A percentile compares a stretch with the other conserved stretches of the same genome.
Conservation (phyloP, 1,284 basidiomycete genomes). For the Moesziomyces aphidis region DNA sequence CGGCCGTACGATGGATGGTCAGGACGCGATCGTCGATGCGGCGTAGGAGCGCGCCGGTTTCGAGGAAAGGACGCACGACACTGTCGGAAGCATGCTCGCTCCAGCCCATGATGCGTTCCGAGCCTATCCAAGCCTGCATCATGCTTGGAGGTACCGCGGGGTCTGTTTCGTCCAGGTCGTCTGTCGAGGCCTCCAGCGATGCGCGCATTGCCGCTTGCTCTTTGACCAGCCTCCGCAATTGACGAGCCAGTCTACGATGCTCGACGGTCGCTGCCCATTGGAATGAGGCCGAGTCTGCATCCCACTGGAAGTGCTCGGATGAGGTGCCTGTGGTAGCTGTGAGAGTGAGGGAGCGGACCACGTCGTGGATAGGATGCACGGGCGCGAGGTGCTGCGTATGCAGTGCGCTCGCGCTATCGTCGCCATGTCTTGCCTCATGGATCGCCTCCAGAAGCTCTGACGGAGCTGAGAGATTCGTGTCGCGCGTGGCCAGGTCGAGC, state of each 20-base stretch:
- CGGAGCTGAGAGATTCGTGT: slow-evolving; percentile 1
- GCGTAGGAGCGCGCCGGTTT: slow-evolving; percentile 38
- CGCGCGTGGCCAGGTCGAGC: slow-evolving; percentile 19
- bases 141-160: slow-evolving; percentile 7
- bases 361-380: slow-evolving; percentile 24
- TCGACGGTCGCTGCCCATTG: slow-evolving; percentile 35
- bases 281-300: slow-evolving; percentile 31
- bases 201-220: slow-evolving; percentile 26
- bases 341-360: slow-evolving; percentile 30
- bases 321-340: slow-evolving; percentile 41
- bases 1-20: slow-evolving; percentile 20
- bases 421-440: slow-evolving; percentile 9
- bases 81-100: slow-evolving; percentile 35
- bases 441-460: slow-evolving; percentile 26
- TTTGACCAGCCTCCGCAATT: slow-evolving; percentile 22
- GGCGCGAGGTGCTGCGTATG: slow-evolving; percentile 32
- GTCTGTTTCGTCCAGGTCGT: neutral
- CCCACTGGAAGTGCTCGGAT: slow-evolving; percentile 51
- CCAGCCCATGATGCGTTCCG: slow-evolving; percentile 43
- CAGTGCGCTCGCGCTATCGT: neutral
- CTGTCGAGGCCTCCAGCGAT: slow-evolving; percentile 14
- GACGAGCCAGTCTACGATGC: slow-evolving; percentile 16
- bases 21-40: slow-evolving; percentile 38
- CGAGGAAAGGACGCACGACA: slow-evolving; percentile 35
- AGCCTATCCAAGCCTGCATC: slow-evolving; percentile 33